Percentiles rank a stretch among this genome's conserved stretches.
Evolutionary conservation across 495 filamentous ascomycete genomes (phyloP).

Genomic region (Sabuloglossum arenarium): DNA sequence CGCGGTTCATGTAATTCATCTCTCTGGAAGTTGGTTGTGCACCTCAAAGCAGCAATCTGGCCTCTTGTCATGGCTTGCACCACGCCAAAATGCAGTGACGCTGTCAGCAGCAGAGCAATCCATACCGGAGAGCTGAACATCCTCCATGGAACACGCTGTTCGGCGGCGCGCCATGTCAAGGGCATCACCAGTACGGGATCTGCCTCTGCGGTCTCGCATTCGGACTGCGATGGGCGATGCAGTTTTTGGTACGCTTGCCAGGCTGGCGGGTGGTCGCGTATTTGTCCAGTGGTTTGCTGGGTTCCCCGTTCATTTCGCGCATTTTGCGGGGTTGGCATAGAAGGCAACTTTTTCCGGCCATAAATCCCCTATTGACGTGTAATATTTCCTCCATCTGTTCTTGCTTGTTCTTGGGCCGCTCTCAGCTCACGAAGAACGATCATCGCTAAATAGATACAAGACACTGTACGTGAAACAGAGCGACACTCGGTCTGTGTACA

Average conservation of each 20-base stretch:
- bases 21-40: background rate
- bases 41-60: conserved; percentile 1
- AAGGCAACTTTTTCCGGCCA: background rate
- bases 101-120: background rate
- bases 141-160: background rate
- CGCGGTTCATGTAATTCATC: background rate
- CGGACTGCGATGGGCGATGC: background rate
- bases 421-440: background rate
- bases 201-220: background rate
- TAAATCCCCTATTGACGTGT: background rate
- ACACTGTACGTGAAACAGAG: background rate
- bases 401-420: background rate
- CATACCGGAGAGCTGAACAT: background rate
- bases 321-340: too few species aligned
- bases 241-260: background rate
- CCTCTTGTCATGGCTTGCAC: background rate
- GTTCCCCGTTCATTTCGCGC: background rate
- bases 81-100: background rate
- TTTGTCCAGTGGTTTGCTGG: background rate
- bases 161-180: background rate
- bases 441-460: background rate
- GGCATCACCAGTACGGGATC: background rate
- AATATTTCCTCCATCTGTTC: background rate
- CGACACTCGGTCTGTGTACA: background rate
- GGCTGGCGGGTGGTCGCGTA: background rate